Evolutionary conservation across 2,329 filamentous ascomycete species (phyloP), one percentile per base, ranked within the genome.

Genomic region (Alternaria sp.): DNA sequence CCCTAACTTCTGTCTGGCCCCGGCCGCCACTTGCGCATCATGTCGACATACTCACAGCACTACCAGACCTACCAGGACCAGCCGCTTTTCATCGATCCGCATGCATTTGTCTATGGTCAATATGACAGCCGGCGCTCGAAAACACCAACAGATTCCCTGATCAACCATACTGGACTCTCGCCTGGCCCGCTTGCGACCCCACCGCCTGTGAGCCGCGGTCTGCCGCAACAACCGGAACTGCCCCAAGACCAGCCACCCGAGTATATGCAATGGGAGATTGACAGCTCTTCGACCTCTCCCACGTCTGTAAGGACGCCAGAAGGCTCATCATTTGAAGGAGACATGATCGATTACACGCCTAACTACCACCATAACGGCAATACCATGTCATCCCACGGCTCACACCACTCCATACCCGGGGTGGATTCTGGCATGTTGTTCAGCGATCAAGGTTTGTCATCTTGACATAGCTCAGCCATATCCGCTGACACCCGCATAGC

Each of bases 241-340:
- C 58, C 63, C 17, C 71, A 67, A n/a, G 73, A 75, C n/a, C 71
- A 76, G 15, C 46, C 59, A 15, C 74, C 73, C 19, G 76, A 79
- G 36, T 69, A 74, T 47, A 72, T 77, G 66, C 58, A 71, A 55
- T 78, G 70, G 68, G 74, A 77, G 57, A 70, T 76, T 70, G 72
- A 66, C 54, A 79, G 76, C 55, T 64, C 69, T 8, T 80, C 77
- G n/a, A 69, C 74, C 52, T 80, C 77, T 44, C 76, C 77, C 8
- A 78, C 73, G 12, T 78, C 76, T 62, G 72, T 77, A 19, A 74
- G 63, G 64, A 80, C 77, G 9, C 77, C 77, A 4, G 76, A 80
- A 49, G 68, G 71, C 63, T 74, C 77, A 13, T 66, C 66, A 2
- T 78, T 77, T 36, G 77, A 79, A 44, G 69, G 72, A 23, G 74